Conservation (phyloP, 768 basidiomycete species). For the Macrolepiota dolichaula region DNA sequence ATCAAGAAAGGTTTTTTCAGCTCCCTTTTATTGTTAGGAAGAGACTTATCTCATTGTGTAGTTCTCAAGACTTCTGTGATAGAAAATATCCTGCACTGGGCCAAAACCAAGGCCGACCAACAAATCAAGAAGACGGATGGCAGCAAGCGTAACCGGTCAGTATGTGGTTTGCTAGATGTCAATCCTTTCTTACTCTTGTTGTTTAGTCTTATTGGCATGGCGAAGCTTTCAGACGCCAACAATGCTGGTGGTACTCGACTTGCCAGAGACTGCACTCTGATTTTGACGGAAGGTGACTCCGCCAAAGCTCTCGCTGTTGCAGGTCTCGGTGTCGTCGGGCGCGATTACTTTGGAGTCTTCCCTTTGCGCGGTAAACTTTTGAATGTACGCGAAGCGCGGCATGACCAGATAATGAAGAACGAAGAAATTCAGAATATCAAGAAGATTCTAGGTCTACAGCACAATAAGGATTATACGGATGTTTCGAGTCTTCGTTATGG, state of each 20-base stretch:
- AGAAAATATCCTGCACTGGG: constrained; percentile 92
- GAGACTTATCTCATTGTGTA: constrained; percentile 24
- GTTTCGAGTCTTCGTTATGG: constrained; percentile 81
- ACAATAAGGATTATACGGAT: constrained; percentile 83
- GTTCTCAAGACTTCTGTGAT: constrained; percentile 88
- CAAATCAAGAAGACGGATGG: constrained; percentile 96
- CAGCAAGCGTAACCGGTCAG: constrained; percentile 78
- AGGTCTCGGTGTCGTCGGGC: constrained; percentile 90
- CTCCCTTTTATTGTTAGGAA: background rate
- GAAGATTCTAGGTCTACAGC: constrained; percentile 95
- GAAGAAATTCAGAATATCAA: constrained; percentile 96
- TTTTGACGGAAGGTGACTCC: constrained; percentile 98
- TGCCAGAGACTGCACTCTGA: constrained; percentile 85
- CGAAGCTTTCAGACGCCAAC: constrained; percentile 96
- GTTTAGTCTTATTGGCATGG: constrained; percentile 78
- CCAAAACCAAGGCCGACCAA: constrained; percentile 95
- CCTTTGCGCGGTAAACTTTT: constrained; percentile 95
- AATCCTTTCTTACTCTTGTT: background rate
- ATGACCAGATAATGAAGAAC: constrained; percentile 98
- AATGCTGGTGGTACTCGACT: constrained; percentile 90
- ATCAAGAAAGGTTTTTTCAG: constrained; percentile 83
- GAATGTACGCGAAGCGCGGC: constrained; percentile 95
- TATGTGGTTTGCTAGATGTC: background rate
- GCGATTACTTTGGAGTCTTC: constrained; percentile 97
- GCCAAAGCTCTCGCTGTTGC: constrained; percentile 96